phyloP scores from a whole-genome alignment of 2,329 filamentous ascomycete species.

The Diaporthe longicolla region DNA sequence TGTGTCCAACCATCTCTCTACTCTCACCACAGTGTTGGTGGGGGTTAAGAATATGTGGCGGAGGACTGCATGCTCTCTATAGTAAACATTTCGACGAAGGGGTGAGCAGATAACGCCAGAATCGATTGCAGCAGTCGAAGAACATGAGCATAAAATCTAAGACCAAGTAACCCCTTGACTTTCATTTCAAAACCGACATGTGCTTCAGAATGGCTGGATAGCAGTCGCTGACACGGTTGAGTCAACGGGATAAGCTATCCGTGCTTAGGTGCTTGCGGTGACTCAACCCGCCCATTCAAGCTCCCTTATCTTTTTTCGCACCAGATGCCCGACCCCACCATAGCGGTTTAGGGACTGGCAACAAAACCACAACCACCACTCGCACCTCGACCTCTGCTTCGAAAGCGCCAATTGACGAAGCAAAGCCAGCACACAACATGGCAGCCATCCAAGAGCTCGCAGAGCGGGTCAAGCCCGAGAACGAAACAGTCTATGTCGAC shows the following conservation, averaged over 20 bases:
- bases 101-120: background rate
- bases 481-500: conserved; percentile 78
- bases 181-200: conserved; percentile 17
- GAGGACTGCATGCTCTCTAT: background rate
- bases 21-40: background rate
- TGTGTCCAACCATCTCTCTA: background rate
- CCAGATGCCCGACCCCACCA: conserved; percentile 43
- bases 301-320: conserved; percentile 41
- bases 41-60: too few relatives aligned
- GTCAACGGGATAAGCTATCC: conserved; percentile 29
- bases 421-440: conserved; percentile 51
- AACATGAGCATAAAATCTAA: background rate
- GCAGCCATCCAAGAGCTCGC: conserved; percentile 64
- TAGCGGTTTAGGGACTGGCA: conserved; percentile 31
- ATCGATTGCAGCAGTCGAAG: background rate
- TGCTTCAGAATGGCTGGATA: conserved; percentile 6
- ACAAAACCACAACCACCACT: conserved; percentile 3
- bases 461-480: conserved; percentile 61
- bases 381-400: conserved; percentile 7
- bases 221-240: conserved; percentile 22
- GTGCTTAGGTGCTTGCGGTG: conserved; percentile 18
- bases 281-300: conserved; percentile 39
- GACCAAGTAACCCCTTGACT: background rate
- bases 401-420: conserved; percentile 45
- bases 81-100: background rate